Base-by-base conservation (phyloP, 2,329 filamentous ascomycete species). In the Botryotinia calthae region DNA sequence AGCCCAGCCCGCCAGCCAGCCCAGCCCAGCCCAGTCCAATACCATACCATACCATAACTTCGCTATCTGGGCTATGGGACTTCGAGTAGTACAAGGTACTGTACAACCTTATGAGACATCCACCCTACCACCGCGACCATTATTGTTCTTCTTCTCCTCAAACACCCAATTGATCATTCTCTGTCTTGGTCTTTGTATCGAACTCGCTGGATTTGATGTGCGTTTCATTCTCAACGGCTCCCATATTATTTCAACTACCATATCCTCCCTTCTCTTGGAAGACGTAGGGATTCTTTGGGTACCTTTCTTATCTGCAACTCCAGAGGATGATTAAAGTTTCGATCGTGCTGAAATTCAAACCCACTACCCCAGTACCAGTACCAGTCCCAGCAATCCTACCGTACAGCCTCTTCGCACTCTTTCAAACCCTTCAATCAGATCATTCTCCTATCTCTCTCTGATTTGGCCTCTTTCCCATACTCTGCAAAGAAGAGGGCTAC, bases 241-340 rank as follows among this genome's bases (percentile, higher is more conserved):
- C 51, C 9, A 8, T 4, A 6, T 6, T 20, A 34, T 28, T 31
- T 10, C 28, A 37, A 16, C 28, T 12, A 10, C 42, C 1, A 48
- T 48, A n/a, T 28, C 31, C 6, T 56, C 25, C 65, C 4, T 56
- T n/a, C n/a, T 18, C 25, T 31, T 42, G 14, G 48, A 67, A 56
- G 48, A 54, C 48, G 25, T 54, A 54, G 48, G 12, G 10, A 31
- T 48, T 54, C 46, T 40, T 10, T 18, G 20, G 12, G 16, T 16
- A 7, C 64, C 48, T 67, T 37, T 67, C 48, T 56, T 54, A 54
- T 54, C 64, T n/a, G 48, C 63, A 34, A 31, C 34, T n/a, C 64
- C 64, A 40, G 22, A 66, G 46, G 46, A 66, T 54, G 64, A 66
- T 61, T 62, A 74, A 48, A 75, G 65, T 73, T 75, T 58, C 70